A percentile compares a stretch with the other conserved stretches of the same genome.
Conservation (phyloP, 108 stramenopile species). For the Pelagomonas calceolata region DNA sequence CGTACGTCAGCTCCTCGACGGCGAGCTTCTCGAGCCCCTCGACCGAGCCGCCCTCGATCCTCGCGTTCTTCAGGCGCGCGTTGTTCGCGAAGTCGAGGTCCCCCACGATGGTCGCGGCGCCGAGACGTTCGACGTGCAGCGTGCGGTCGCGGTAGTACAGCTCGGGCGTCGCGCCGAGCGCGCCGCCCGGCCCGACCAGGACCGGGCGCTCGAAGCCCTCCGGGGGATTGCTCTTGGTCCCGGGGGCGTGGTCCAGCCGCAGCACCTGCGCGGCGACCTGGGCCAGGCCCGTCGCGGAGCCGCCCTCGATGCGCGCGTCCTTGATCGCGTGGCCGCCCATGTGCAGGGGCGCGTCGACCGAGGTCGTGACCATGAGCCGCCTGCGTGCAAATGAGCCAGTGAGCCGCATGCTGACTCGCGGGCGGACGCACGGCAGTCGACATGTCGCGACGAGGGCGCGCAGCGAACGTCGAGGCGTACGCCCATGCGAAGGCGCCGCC, state of each 20-base stretch:
- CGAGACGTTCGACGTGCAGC: no score
- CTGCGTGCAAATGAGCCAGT: neutral
- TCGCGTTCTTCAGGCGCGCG: constrained; percentile 16
- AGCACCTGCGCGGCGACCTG: neutral
- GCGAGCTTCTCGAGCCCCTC: neutral
- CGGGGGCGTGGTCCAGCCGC: neutral
- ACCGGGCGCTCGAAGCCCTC: neutral
- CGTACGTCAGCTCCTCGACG: neutral
- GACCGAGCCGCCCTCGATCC: constrained; percentile 11
- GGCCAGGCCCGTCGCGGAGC: neutral
- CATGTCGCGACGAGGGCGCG: no score
- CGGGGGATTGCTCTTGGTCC: neutral
- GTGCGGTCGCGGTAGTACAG: neutral
- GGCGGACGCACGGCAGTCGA: no score
- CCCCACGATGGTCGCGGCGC: constrained; percentile 13
- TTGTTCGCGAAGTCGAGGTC: constrained; percentile 35
- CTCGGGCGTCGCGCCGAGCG: neutral
- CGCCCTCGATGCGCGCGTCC: neutral
- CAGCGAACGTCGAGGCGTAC: no score
- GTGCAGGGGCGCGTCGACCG: neutral
- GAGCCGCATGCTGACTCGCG: no score
- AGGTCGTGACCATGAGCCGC: neutral
- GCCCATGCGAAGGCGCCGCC: no score
- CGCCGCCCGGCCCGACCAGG: neutral
- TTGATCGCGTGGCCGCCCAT: neutral